A percentile compares a stretch with the other conserved stretches of the same genome.
These are phyloP conservation scores for Vigna unguiculata DNA, from an alignment of 306 rosid species.

Conservation along the genomic window DNA sequence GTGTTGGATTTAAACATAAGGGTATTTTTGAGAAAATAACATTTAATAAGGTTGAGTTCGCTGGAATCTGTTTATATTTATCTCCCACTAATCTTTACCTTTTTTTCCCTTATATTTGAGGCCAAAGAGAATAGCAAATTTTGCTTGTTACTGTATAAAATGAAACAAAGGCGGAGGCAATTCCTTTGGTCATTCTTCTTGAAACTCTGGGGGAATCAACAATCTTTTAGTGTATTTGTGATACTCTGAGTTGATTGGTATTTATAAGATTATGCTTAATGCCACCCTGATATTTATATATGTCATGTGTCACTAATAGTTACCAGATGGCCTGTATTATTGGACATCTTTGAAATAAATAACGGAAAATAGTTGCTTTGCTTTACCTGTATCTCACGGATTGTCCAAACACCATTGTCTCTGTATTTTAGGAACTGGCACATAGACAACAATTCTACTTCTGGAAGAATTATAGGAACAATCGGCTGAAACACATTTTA, in stretches of 20 bases:
- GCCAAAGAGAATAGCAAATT: not conserved
- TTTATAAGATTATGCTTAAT: slow-evolving; percentile 8
- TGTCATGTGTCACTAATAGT: slow-evolving; percentile 6
- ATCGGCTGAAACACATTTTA: slow-evolving; percentile 85
- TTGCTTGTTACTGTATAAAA: not conserved
- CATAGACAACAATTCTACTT: slow-evolving; percentile 97
- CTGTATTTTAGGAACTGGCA: slow-evolving; percentile 72
- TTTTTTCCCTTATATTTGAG: too few species aligned
- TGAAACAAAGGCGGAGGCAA: slow-evolving; percentile 1
- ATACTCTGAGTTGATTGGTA: not conserved
- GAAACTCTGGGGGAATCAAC: not conserved
- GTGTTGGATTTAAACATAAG: too few species aligned
- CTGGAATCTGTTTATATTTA: too few species aligned
- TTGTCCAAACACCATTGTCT: slow-evolving; percentile 23
- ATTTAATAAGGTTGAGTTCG: too few species aligned
- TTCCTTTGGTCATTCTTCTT: slow-evolving; percentile 10
- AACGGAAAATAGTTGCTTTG: not conserved
- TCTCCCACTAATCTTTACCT: too few species aligned
- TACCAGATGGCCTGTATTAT: slow-evolving; percentile 15
- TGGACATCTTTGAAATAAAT: slow-evolving; percentile 5
- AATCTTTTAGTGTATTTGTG: slow-evolving; percentile 23
- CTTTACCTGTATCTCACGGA: slow-evolving; percentile 24
- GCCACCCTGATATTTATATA: not conserved
- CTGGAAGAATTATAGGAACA: slow-evolving; percentile 97
- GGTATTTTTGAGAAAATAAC: too few species aligned